phyloP scores from a whole-genome alignment of 2,329 filamentous ascomycete genomes.

The Dactylonectria macrodidyma region DNA sequence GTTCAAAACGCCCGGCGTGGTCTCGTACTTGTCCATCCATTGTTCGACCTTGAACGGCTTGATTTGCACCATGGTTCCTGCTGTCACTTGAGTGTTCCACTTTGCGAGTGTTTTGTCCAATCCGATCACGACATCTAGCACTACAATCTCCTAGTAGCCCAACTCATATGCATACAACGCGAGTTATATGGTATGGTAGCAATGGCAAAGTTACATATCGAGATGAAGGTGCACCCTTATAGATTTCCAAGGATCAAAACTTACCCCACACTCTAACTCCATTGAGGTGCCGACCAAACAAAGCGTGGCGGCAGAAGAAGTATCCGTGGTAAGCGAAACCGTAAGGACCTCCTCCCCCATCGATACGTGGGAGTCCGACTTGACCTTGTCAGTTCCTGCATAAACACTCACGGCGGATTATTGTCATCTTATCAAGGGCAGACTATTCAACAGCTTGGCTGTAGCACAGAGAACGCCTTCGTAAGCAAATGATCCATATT shows the following conservation, averaged over 20 bases:
- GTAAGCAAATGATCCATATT: not conserved
- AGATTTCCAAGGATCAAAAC: not conserved
- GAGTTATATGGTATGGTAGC: not conserved
- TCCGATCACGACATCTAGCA: not conserved
- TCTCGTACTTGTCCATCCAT: slow-evolving; percentile 76
- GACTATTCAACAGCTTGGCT: not conserved
- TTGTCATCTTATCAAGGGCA: not conserved
- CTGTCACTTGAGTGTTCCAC: not conserved
- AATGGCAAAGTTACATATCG: not conserved
- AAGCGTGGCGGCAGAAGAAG: not conserved
- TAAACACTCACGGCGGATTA: not conserved
- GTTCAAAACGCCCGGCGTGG: slow-evolving; percentile 72
- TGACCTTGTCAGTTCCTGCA: not conserved
- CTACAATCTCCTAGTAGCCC: not conserved
- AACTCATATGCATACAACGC: not conserved
- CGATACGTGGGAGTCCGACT: not conserved
- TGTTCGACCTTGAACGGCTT: slow-evolving; percentile 79
- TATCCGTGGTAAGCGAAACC: slow-evolving; percentile 1
- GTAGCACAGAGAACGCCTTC: not conserved
- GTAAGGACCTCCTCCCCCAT: not conserved
- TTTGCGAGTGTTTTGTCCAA: not conserved
- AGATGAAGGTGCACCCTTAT: not conserved
- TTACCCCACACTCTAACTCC: slow-evolving; percentile 2
- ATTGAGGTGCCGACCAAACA: slow-evolving; percentile 1
- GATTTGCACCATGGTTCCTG: slow-evolving; percentile 67